Base-by-base conservation (phyloP, 2,329 filamentous ascomycete genomes). In the Venturia oleaginea region DNA sequence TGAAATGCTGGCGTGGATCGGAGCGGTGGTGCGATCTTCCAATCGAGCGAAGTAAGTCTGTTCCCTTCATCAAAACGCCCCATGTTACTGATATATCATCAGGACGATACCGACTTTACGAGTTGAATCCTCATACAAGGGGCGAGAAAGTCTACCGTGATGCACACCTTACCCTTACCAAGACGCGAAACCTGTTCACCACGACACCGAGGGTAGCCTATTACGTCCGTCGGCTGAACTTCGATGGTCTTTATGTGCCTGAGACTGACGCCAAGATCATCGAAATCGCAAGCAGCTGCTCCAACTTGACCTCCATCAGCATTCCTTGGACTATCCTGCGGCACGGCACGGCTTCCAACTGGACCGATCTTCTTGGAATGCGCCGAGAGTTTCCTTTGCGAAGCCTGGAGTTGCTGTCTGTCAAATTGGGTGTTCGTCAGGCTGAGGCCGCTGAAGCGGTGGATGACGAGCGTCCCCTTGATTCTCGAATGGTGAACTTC, bases 281-380 rank as follows among this genome's bases (percentile, higher is more conserved):
- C 65, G 73, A 76, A 19, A 77, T 79, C 59, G 73, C 83, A 40
- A 73, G 75, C 64, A 76, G 76, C 68, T 83, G 80, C 71, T 71
- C 69, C 46, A 77, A 79, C 65, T 72, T 83, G 19, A 76, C 76
- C 11, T 78, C 77, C 51, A 71, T 82, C 30, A 81, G 78, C 37
- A 73, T 83, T 19, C 81, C 81, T 7, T 84, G 81, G 81, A 83
- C 81, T 2, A 74, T 80, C 8, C 72, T 83, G 38, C 76, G 81
- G 46, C 80, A 81, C 67, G 76, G 79, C 64, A 75, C 75, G 51
- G 76, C 76, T 19, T 71, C 76, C 15, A 76, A 81, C 63, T 83
- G 81, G 81, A 72, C 77, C 27, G 73, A 76, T 57, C 70, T 83
- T 59, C 74, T 83, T 46, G 75, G 78, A 22, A 75, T 75, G 62